phyloP scores from a whole-genome alignment of 306 rosid genomes.

The Coriaria nepalensis region DNA sequence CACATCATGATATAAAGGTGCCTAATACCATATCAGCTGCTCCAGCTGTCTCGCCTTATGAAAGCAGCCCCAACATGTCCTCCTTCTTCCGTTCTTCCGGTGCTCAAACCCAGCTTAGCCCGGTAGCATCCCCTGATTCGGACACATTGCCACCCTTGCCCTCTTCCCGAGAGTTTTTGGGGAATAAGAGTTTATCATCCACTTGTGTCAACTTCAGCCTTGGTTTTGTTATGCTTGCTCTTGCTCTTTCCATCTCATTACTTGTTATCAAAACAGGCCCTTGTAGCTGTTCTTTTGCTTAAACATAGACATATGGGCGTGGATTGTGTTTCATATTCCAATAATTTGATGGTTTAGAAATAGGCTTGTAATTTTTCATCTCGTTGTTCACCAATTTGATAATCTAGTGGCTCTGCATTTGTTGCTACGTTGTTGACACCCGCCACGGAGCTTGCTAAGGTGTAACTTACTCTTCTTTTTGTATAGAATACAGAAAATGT shows the following conservation, averaged over 20 bases:
- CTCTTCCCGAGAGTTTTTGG: slow-evolving; percentile 46
- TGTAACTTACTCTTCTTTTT: no score
- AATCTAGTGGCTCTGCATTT: no score
- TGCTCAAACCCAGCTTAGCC: slow-evolving; percentile 16
- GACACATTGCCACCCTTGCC: slow-evolving; percentile 28
- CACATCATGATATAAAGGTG: background rate
- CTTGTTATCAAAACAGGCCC: no score
- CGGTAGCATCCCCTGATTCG: slow-evolving; percentile 15
- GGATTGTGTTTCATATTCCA: no score
- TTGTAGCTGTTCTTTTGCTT: no score
- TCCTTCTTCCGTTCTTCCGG: slow-evolving; percentile 50
- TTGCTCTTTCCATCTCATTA: slow-evolving; percentile 17
- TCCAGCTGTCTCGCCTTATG: slow-evolving; percentile 38
- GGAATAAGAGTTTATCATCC: slow-evolving; percentile 27
- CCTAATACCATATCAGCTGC: slow-evolving; percentile 38
- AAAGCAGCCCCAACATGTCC: slow-evolving; percentile 36
- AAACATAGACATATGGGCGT: no score
- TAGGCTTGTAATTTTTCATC: no score
- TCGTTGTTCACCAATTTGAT: no score
- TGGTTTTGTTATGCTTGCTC: slow-evolving; percentile 3
- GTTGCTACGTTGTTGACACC: no score
- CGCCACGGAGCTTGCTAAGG: no score
- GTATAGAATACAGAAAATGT: no score
- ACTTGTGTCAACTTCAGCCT: slow-evolving; percentile 14
- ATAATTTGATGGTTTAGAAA: no score